Conservation (phyloP, 345 rosid genomes). For the Camelina hispida region DNA sequence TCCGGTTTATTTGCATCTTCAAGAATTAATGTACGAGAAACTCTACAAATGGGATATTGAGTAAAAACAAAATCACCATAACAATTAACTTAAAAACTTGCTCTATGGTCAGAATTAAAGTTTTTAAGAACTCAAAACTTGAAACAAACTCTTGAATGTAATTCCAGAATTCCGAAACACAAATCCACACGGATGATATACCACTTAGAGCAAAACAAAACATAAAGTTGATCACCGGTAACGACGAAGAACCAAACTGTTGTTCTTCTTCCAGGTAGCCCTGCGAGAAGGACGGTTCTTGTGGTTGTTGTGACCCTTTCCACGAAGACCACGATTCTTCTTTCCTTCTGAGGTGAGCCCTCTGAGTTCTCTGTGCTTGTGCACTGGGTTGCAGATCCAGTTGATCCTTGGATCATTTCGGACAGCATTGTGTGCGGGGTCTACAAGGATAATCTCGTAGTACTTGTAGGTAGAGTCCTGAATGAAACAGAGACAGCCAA, state of each 20-base stretch:
- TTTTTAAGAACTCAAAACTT: conserved; percentile 8
- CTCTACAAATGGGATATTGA: too few relatives aligned
- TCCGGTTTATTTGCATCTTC: background rate
- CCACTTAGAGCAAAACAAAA: conserved; percentile 23
- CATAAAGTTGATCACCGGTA: conserved; percentile 55
- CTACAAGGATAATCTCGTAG: conserved; percentile 75
- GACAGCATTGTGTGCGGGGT: conserved; percentile 71
- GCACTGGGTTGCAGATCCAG: conserved; percentile 87
- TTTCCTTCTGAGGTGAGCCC: conserved; percentile 89
- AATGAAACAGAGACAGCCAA: background rate
- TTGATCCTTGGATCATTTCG: conserved; percentile 83
- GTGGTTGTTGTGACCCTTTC: conserved; percentile 80
- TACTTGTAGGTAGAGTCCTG: conserved; percentile 89
- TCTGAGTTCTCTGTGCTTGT: conserved; percentile 83
- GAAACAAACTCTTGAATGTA: conserved; percentile 30
- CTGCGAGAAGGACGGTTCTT: conserved; percentile 78
- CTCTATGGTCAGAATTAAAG: background rate
- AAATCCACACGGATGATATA: conserved; percentile 33
- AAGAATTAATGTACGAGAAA: background rate
- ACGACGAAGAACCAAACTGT: conserved; percentile 61
- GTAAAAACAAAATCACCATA: background rate
- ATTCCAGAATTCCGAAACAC: conserved; percentile 12
- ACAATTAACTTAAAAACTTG: conserved; percentile 5
- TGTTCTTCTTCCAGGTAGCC: conserved; percentile 85
- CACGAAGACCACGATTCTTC: conserved; percentile 82